A percentile compares a stretch with the other conserved stretches of the same genome.
Conservation (phyloP, 2,329 filamentous ascomycete species). For the Hypoxylon sp. region DNA sequence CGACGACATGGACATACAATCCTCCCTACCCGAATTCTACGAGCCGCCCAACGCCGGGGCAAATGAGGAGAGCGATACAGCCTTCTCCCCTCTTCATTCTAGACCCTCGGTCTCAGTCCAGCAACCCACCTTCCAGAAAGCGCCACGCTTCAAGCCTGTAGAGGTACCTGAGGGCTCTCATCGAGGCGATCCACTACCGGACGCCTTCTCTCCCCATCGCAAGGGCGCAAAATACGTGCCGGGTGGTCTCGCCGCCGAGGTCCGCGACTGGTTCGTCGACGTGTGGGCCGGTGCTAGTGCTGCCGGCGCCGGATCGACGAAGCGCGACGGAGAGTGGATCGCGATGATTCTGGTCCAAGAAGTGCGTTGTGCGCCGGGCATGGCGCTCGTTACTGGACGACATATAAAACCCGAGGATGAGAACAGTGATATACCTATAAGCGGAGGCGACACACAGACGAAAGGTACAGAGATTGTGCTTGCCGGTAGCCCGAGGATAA, state of each 20-base stretch:
- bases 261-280: conserved; percentile 61
- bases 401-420: conserved; percentile 11
- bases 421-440: neutral
- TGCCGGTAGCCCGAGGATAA: conserved; percentile 49
- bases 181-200: conserved; percentile 52
- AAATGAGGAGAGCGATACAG: conserved; percentile 5
- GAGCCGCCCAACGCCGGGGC: conserved; percentile 14
- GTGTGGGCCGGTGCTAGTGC: conserved; percentile 53
- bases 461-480: conserved; percentile 44
- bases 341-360: conserved; percentile 47
- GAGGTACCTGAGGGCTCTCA: conserved; percentile 38
- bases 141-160: conserved; percentile 56
- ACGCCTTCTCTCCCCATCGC: conserved; percentile 58
- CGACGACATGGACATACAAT: conserved; percentile 29
- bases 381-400: conserved; percentile 51
- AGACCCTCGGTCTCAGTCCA: conserved; percentile 32
- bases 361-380: conserved; percentile 43
- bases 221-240: conserved; percentile 54
- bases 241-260: conserved; percentile 58
- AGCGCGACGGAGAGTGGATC: conserved; percentile 40
- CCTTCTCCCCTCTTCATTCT: conserved; percentile 5
- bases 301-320: conserved; percentile 28
- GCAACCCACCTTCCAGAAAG: conserved; percentile 54
- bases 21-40: conserved; percentile 24
- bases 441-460: neutral